phyloP scores from a whole-genome alignment of 192 early-diverging fungal species.

The Diversispora eburnea region DNA sequence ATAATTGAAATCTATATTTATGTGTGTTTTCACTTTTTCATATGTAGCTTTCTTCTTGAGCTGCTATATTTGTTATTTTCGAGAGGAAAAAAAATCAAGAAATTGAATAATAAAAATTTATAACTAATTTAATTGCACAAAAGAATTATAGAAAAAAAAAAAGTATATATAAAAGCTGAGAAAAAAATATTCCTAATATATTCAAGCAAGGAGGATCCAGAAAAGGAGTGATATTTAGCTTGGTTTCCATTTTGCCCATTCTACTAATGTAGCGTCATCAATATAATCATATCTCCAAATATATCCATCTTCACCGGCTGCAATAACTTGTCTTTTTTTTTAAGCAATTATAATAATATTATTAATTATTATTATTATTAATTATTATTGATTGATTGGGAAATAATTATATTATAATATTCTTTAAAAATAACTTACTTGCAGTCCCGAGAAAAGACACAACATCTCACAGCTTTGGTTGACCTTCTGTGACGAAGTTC shows the following conservation, averaged over 20 bases:
- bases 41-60: too few relatives aligned
- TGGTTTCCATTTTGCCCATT: conserved; percentile 61
- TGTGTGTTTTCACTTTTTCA: too few relatives aligned
- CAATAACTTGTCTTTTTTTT: conserved; percentile 63
- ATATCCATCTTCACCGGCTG: conserved; percentile 72
- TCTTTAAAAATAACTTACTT: conserved; percentile 42
- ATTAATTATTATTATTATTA: background rate
- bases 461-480: conserved; percentile 74
- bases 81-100: too few relatives aligned
- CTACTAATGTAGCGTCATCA: conserved; percentile 64
- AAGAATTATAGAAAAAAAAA: background rate
- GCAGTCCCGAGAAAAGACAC: conserved; percentile 72
- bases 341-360: background rate
- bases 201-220: too few relatives aligned
- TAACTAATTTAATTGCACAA: background rate
- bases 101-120: background rate
- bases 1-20: too few relatives aligned
- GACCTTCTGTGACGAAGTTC: conserved; percentile 73
- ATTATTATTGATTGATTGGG: too few relatives aligned
- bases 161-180: too few relatives aligned
- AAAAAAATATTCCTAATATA: too few relatives aligned
- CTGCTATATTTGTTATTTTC: too few relatives aligned
- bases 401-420: background rate
- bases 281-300: conserved; percentile 85
- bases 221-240: too few relatives aligned